Percentiles rank a stretch among this genome's conserved stretches.
Conservation (phyloP, 441 rosid genomes). For the Gossypium davidsonii region DNA sequence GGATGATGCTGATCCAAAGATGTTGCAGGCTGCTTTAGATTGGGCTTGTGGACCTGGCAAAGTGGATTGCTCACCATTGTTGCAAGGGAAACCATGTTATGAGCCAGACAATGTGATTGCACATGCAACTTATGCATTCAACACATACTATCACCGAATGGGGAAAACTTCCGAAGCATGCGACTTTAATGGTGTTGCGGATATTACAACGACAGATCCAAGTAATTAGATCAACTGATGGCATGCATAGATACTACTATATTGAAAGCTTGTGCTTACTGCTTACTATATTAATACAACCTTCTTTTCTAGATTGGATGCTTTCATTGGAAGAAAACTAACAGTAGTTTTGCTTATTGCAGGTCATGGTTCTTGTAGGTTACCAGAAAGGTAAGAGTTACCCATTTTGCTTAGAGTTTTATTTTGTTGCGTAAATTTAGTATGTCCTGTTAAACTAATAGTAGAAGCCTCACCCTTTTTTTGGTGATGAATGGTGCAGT, state of each 20-base stretch:
- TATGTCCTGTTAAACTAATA: too few relatives aligned
- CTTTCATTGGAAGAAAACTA: background rate
- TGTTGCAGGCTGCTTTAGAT: background rate
- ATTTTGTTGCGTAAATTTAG: background rate
- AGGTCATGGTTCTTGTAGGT: conserved; percentile 33
- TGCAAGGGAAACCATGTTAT: conserved; percentile 22
- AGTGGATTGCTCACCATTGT: background rate
- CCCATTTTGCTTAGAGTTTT: background rate
- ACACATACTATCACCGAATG: conserved; percentile 33
- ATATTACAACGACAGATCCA: conserved; percentile 36
- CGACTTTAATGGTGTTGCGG: conserved; percentile 37
- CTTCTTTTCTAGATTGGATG: background rate
- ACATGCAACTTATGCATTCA: conserved; percentile 36
- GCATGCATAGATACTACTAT: background rate
- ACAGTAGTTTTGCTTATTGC: background rate
- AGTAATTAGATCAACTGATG: conserved; percentile 18
- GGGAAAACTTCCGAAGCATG: conserved; percentile 27
- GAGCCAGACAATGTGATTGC: conserved; percentile 33
- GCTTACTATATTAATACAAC: background rate
- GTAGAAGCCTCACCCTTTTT: background rate
- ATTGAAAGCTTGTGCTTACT: background rate
- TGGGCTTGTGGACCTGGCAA: conserved; percentile 6
- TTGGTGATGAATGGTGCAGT: conserved; percentile 23
- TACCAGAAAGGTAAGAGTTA: conserved; percentile 26
- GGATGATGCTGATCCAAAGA: background rate